Base-by-base conservation (phyloP, 768 basidiomycete genomes). In the Glaciozyma antarctica region DNA sequence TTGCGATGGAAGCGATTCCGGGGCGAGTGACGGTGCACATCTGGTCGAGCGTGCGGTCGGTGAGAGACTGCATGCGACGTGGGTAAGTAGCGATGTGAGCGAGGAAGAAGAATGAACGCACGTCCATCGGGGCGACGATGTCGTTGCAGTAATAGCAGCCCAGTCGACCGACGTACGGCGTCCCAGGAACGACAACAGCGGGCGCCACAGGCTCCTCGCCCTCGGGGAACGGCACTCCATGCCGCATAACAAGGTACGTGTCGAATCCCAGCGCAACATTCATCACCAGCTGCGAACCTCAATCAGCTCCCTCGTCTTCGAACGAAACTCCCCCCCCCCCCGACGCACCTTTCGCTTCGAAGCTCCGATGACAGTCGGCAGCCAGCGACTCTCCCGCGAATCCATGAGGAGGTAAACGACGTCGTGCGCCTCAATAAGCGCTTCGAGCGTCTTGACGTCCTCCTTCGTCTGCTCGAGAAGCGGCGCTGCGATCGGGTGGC, bases 131-230 rank as follows among this genome's bases (percentile, higher is more conserved):
- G 0, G 94, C 95, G 47, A 97, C 92, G 63, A 97, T 88, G 70
- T 99, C 95, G 72, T 97, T 97, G 77, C 95, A 99, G 75, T 90
- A 99, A 75, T 99, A 98, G 74, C 95, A 99, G 5, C 95, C 94
- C 41, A 99, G 78, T 17, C 81, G 76, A 17, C 73, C 69, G 43
- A 43, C 56, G 55, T 62, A 70, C 22, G 48, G 49, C 12, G 30
- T 28, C 0, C 58, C 58, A 17, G 57, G 43, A 7, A 44, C 43
- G 57, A 58, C 57, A 13, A 13, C 34, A 1, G 38, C 57, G 4
- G 41, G 41, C 1, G 4, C 26, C 16, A 34, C 47, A 0, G 47
- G 45, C 19, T 24, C 45, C 45, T 58, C 52, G n/a, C 26, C 52
- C 4, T 38, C 24, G 15, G 17, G 49, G 2, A 78, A 79, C 10